Conservation (phyloP, 2,329 filamentous ascomycete genomes). For the Paecilomyces sp. region DNA sequence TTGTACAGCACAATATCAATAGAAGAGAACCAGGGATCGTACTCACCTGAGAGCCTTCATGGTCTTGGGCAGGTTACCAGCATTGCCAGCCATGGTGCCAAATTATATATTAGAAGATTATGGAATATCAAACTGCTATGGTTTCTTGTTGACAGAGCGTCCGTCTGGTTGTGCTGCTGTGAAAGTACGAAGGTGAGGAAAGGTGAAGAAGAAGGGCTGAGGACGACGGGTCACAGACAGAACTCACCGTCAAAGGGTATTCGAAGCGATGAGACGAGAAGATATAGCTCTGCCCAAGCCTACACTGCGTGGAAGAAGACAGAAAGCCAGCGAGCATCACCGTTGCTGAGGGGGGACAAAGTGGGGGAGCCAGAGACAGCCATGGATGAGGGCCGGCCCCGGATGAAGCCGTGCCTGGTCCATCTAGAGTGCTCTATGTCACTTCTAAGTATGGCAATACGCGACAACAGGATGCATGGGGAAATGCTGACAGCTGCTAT, state of each 20-base stretch:
- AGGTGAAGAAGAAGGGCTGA: background rate
- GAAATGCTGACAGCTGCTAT: too few relatives aligned
- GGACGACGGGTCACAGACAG: background rate
- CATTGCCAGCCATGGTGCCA: slow-evolving; percentile 26
- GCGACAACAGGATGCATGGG: too few relatives aligned
- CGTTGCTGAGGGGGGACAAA: background rate
- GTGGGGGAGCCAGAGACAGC: background rate
- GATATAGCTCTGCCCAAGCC: background rate
- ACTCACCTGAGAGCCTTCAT: slow-evolving; percentile 58
- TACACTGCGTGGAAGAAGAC: background rate
- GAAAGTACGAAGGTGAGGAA: background rate
- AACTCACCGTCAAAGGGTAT: background rate
- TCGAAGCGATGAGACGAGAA: background rate
- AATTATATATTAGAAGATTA: background rate
- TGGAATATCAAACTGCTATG: background rate
- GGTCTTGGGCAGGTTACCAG: slow-evolving; percentile 40
- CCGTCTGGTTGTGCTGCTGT: background rate
- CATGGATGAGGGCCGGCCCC: background rate
- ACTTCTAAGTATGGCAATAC: too few relatives aligned
- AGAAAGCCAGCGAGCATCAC: background rate
- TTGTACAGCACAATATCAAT: background rate
- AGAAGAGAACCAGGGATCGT: background rate
- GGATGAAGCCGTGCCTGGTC: background rate
- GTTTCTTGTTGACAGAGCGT: background rate
- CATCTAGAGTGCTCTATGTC: background rate